Evolutionary conservation across 2,329 filamentous ascomycete species (phyloP).

Genomic region (Penicillium sp.): DNA sequence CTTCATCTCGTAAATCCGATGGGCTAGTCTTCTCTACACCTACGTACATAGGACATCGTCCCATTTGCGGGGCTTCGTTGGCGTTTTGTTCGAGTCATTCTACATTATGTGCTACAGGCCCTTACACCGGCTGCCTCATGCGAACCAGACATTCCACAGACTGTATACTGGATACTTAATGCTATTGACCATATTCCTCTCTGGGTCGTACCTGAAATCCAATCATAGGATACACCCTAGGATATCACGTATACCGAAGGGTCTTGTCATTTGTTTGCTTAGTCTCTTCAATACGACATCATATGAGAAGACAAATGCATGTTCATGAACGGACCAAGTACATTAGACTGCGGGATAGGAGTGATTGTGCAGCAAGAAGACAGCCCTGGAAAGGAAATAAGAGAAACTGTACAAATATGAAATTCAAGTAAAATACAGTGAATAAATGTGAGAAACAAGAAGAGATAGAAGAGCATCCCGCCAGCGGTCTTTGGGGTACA

Average conservation of each 20-base stretch:
- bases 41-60: conserved; percentile 31
- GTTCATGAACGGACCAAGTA: no score
- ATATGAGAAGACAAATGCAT: no score
- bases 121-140: conserved; percentile 18
- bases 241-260: no score
- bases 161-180: conserved; percentile 32
- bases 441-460: conserved; percentile 11
- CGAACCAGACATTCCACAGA: conserved; percentile 24
- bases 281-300: no score
- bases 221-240: no score
- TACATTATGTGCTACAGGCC: conserved; percentile 28
- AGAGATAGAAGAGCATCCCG: conserved; percentile 4
- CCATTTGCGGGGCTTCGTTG: conserved; percentile 22
- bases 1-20: conserved; percentile 68
- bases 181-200: conserved; percentile 26
- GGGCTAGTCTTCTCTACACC: conserved; percentile 5
- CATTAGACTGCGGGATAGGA: no score
- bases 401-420: conserved; percentile 14
- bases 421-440: conserved; percentile 9
- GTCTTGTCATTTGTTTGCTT: no score
- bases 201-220: no score
- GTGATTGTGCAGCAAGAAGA: no score
- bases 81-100: conserved; percentile 33
- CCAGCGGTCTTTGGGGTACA: conserved; percentile 16
- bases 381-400: no score